Evolutionary conservation across 2,329 filamentous ascomycete genomes (phyloP), one percentile per base, ranked within the genome.

Genomic region (Pseudogymnoascus verrucosus): DNA sequence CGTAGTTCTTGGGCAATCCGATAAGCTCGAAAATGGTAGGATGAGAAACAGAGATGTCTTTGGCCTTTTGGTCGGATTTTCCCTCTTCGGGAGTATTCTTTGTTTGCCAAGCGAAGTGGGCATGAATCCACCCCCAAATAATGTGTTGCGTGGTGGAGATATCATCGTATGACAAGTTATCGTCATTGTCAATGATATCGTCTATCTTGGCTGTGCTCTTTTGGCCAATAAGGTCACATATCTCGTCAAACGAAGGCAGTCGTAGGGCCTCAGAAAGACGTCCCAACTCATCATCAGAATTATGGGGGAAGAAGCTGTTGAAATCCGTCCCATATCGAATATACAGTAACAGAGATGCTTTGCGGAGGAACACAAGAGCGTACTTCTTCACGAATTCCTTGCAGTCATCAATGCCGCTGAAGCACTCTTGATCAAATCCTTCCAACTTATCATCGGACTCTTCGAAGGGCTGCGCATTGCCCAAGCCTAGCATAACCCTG

Each of bases 21-120:
- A 99, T 88, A 23, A 99, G 84, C 75, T 99, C 95, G 71, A 95
- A 96, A 67, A 99, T 96, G 57, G 87, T 89, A 0, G 95, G 96
- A 73, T 99, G 95, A 63, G 89, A 87, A 69, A 84, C 69, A 67
- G 82, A 75, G 37, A 73, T 62, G 23, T 60, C 19, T 16, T 62
- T 26, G 47, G 28, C 28, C 26, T 36, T 12, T 40, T n/a, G 34
- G 21, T 57, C n/a, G 10, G 51, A 7, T 34, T 57, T 16, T 26
- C 12, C 59, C n/a, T 61, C 57, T 16, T 23, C 59, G 11, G 5
- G 2, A 34, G 28, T 10, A 10, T 34, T n/a, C 51, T 57, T 34
- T 57, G 28, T 19, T 51, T 44, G 34, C 62, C 57, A 42, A 21
- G 54, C 39, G 5, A 26, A 54, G n/a, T 67, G 71, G 91, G 88